phyloP scores from a whole-genome alignment of 2,329 filamentous ascomycete species.

The Arthrobotrys iridis region DNA sequence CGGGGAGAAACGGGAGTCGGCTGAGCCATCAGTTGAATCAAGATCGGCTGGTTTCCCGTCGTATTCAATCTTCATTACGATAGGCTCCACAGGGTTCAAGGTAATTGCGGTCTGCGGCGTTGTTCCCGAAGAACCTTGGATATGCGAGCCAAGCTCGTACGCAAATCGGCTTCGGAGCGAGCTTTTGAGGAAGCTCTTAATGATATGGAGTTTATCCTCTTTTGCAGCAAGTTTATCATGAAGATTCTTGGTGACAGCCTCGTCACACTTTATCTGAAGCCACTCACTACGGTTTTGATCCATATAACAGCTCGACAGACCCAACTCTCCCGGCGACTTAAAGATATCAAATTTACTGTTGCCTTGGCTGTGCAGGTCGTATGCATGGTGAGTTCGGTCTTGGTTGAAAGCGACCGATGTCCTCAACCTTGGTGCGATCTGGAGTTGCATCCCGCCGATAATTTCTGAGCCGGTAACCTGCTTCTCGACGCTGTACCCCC shows the following conservation, averaged over 20 bases:
- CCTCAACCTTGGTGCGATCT: conserved; percentile 1
- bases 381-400: neutral
- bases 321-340: neutral
- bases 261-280: neutral
- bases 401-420: neutral
- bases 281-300: neutral
- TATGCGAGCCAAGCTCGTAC: neutral
- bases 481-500: neutral
- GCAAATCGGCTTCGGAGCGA: neutral
- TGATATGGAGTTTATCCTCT: neutral
- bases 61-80: neutral
- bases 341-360: neutral
- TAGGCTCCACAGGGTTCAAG: neutral
- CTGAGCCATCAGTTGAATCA: neutral
- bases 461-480: neutral
- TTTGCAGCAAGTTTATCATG: neutral
- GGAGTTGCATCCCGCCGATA: conserved; percentile 4
- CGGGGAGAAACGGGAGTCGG: neutral
- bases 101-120: neutral
- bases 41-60: neutral
- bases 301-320: neutral
- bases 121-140: neutral
- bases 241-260: neutral
- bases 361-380: neutral
- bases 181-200: neutral